Conservation (phyloP, 805 yeast genomes). For the Kodamaea neixiangensis region DNA sequence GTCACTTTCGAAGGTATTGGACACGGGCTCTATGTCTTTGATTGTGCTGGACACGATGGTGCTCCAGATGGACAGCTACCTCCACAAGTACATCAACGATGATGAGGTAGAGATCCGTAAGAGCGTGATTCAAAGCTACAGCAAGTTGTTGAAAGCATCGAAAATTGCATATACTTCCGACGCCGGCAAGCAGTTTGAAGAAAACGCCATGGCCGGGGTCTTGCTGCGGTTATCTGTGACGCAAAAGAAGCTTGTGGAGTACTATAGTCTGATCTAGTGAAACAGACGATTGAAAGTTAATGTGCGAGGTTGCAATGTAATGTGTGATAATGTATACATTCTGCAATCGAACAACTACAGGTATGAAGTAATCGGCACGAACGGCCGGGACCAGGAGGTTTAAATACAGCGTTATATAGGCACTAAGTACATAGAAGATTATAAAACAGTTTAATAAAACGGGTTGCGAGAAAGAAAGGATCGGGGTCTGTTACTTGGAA, state of each 20-base stretch:
- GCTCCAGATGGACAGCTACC: conserved; percentile 27
- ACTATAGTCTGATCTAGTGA: conserved; percentile 28
- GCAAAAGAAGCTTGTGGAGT: conserved; percentile 49
- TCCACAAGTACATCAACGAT: conserved; percentile 30
- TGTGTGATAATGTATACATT: conserved; percentile 19
- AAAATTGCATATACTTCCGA: conserved; percentile 16
- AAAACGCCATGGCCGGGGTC: conserved; percentile 24
- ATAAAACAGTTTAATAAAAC: conserved; percentile 12
- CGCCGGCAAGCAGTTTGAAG: conserved; percentile 17
- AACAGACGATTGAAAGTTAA: too few relatives aligned
- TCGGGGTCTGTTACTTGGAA: conserved; percentile 11
- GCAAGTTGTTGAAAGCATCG: conserved; percentile 29
- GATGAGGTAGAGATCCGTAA: conserved; percentile 40
- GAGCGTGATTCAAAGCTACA: conserved; percentile 39
- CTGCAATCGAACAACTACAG: conserved; percentile 4
- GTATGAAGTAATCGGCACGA: background rate
- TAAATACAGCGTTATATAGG: conserved; percentile 5
- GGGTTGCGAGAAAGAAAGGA: conserved; percentile 14
- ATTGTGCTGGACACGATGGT: conserved; percentile 21
- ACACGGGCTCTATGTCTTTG: conserved; percentile 19
- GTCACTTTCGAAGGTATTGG: conserved; percentile 28
- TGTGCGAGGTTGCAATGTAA: conserved; percentile 14
- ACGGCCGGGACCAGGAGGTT: background rate
- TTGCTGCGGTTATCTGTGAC: conserved; percentile 41
- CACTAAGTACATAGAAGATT: conserved; percentile 10